phyloP scores from a whole-genome alignment of 148 eudicot genomes.

The Rhododendron mucronatum region DNA sequence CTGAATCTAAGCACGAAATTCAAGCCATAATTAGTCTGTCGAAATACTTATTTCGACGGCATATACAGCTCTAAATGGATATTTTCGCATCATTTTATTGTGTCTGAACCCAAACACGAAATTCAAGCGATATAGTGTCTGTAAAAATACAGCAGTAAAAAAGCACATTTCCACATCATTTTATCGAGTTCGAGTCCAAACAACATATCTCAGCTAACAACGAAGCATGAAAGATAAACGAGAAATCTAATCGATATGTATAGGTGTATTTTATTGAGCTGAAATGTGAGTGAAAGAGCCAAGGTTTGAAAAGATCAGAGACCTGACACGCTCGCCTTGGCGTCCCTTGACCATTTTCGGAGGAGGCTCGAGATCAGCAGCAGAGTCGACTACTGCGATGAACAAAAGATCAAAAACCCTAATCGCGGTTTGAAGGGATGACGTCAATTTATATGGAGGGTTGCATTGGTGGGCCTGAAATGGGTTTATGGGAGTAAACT shows the following conservation, averaged over 20 bases:
- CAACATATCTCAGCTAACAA: neutral
- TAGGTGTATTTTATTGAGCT: too few relatives aligned
- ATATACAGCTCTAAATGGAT: neutral
- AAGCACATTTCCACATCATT: neutral
- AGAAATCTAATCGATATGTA: too few relatives aligned
- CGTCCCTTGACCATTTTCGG: conserved; percentile 76
- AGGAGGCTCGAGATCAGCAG: neutral
- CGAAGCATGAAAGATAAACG: neutral
- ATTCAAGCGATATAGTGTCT: neutral
- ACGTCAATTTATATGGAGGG: neutral
- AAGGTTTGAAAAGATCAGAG: neutral
- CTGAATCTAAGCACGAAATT: neutral
- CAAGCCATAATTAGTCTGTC: neutral
- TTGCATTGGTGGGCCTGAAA: neutral
- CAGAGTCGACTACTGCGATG: conserved; percentile 6
- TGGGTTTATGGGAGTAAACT: neutral
- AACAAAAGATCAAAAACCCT: conserved; percentile 4
- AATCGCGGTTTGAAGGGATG: neutral
- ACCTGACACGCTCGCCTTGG: conserved; percentile 86
- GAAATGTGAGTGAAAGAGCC: neutral
- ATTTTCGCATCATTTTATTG: neutral
- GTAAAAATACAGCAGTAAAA: neutral
- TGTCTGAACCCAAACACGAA: neutral
- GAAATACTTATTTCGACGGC: neutral
- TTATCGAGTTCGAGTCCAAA: neutral